Evolutionary conservation across 1,139 yeast genomes (phyloP), one percentile per base, ranked within the genome.

Genomic region (Geotrichum candidum): DNA sequence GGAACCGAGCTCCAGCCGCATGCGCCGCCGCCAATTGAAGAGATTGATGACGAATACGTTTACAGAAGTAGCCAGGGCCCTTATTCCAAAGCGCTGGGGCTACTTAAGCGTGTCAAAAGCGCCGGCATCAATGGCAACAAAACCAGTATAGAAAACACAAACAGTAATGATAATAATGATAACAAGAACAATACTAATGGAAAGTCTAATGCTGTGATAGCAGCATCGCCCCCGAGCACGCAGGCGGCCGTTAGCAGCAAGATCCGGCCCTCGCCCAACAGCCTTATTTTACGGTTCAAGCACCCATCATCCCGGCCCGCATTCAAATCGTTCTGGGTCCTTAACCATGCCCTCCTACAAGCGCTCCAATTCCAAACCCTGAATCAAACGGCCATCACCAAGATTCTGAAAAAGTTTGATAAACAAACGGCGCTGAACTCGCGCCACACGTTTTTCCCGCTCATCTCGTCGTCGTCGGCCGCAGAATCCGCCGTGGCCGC

Each of bases 331-430:
- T 87, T 87, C 67, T 74, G 83, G 64, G 72, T 73, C 1, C 70
- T 86, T 68, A 87, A 87, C 71, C 74, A 77, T 54, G 83, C 82
- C 62, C 73, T 87, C 38, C 70, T 87, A 50, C 84, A 84, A 67
- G 81, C 84, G 9, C 76, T 85, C 48, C 83, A 84, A 66, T 87
- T 85, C 69, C 89, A 86, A 69, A 77, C 81, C 10, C 78, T 87
- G 62, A 87, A 87, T 70, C 77, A 82, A 33, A 79, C 83, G 56
- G 94, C 94, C 0, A 79, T 86, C 52, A 75, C 81, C 29, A 87
- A 87, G 72, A 87, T 87, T 65, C 75, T 87, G 68, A 87, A 87
- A 70, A 87, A 87, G 70, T 87, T 87, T 68, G 91, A 87, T 68
- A 87, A 87, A 71, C 87, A 84, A 67, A 87, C 94, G 0, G 77